Percentiles rank a stretch among this genome's conserved stretches.
Conservation (phyloP, 805 yeast species). For the Teunomyces cretensis region DNA sequence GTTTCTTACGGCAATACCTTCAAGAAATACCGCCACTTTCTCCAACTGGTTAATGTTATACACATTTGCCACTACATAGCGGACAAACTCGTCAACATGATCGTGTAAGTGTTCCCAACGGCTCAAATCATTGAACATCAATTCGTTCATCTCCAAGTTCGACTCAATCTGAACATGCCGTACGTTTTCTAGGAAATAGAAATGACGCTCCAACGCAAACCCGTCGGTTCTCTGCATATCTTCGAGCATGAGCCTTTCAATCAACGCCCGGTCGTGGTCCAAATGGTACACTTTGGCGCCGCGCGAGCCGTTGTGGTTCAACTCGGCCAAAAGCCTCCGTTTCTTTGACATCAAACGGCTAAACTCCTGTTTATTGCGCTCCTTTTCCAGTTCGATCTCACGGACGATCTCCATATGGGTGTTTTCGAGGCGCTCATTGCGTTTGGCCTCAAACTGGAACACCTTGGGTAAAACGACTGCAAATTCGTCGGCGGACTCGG, state of each 20-base stretch:
- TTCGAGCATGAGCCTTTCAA: constrained; percentile 21
- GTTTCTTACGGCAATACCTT: background rate
- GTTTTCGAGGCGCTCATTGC: constrained; percentile 22
- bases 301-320: constrained; percentile 32
- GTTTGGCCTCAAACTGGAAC: constrained; percentile 27
- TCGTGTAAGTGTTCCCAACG: background rate
- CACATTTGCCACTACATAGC: constrained; percentile 7
- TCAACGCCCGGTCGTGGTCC: constrained; percentile 16
- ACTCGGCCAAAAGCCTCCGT: constrained; percentile 20
- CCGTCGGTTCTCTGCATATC: constrained; percentile 9
- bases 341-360: constrained; percentile 13
- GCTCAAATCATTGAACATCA: constrained; percentile 3
- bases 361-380: constrained; percentile 14
- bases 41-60: constrained; percentile 6
- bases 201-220: constrained; percentile 18
- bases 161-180: background rate
- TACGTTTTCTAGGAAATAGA: constrained; percentile 18
- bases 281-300: constrained; percentile 15
- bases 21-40: background rate
- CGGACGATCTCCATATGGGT: constrained; percentile 19
- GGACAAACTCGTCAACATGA: constrained; percentile 6
- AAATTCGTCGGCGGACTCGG: constrained; percentile 14
- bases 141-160: background rate
- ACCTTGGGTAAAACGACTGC: constrained; percentile 26
- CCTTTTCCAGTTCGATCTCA: constrained; percentile 18